phyloP scores from a whole-genome alignment of 371 early-diverging fungal species.

The Saksenaea oblongispora region DNA sequence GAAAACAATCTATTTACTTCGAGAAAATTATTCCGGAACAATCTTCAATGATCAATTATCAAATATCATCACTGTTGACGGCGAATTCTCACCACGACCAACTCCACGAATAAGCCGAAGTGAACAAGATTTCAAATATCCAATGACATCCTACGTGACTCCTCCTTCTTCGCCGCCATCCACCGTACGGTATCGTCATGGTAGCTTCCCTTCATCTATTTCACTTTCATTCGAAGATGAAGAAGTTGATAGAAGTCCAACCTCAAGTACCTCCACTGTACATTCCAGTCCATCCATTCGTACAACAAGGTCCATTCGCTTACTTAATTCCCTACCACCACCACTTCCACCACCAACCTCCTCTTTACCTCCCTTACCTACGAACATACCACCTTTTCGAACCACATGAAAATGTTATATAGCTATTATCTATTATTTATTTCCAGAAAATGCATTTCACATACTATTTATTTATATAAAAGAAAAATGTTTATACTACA shows the following conservation, averaged over 20 bases:
- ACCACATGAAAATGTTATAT: not conserved
- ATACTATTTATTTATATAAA: no score
- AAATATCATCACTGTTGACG: slow-evolving; percentile 17
- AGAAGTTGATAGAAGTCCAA: not conserved
- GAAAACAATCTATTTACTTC: slow-evolving; percentile 27
- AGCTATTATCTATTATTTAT: not conserved
- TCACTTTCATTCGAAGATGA: not conserved
- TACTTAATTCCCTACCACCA: slow-evolving; percentile 3
- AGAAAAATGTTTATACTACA: no score
- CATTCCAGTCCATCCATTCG: not conserved
- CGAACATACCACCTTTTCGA: not conserved
- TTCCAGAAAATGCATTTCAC: not conserved
- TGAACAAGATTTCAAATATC: not conserved
- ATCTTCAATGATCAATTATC: not conserved
- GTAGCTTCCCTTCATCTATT: not conserved
- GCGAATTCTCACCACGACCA: slow-evolving; percentile 11
- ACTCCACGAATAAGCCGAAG: not conserved
- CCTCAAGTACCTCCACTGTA: not conserved
- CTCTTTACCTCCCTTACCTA: slow-evolving; percentile 5
- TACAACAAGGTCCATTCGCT: not conserved
- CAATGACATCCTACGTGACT: not conserved
- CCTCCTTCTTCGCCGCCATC: not conserved
- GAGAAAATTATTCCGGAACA: slow-evolving; percentile 5
- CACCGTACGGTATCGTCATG: not conserved
- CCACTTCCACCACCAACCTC: slow-evolving; percentile 7